These are phyloP conservation scores for Lasiosphaeriaceae sp. DNA, from an alignment of 495 filamentous ascomycete genomes.

Conservation along the genomic window DNA sequence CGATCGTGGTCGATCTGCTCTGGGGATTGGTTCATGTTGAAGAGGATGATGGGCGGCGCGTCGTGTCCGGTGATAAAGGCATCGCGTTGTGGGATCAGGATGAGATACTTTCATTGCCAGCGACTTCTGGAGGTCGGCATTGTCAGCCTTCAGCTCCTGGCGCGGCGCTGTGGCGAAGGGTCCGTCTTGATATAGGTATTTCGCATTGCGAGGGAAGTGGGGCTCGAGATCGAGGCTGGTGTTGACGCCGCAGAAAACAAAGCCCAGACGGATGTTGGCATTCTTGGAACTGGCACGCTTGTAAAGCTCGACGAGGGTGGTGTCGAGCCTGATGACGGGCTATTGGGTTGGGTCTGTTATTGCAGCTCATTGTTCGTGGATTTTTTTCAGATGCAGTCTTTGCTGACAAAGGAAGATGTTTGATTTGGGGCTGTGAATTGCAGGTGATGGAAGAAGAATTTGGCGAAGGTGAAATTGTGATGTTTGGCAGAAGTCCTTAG, in stretches of 20 bases:
- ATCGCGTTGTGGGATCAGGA: conserved; percentile 30
- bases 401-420: too few relatives aligned
- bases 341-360: neutral
- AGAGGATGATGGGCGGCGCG: conserved; percentile 22
- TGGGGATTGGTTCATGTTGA: conserved; percentile 12
- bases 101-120: conserved; percentile 26
- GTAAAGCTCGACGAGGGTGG: conserved; percentile 32
- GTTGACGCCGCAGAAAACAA: conserved; percentile 24
- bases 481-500: too few relatives aligned
- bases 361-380: conserved; percentile 11
- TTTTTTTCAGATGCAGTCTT: too few relatives aligned
- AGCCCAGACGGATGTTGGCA: conserved; percentile 15
- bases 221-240: conserved; percentile 18
- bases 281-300: conserved; percentile 9
- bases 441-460: too few relatives aligned
- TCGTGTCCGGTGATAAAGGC: conserved; percentile 26
- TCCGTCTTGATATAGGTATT: conserved; percentile 33
- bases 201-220: conserved; percentile 28
- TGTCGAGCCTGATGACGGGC: conserved; percentile 29
- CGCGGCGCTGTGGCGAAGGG: conserved; percentile 39
- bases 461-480: too few relatives aligned
- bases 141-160: conserved; percentile 43
- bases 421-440: too few relatives aligned
- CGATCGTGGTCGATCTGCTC: conserved; percentile 17
- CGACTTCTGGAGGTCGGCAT: conserved; percentile 25